A percentile compares a stretch with the other conserved stretches of the same genome.
Evolutionary conservation across 2,329 filamentous ascomycete species (phyloP).

Genomic region (Atkinsonella hypoxylon): DNA sequence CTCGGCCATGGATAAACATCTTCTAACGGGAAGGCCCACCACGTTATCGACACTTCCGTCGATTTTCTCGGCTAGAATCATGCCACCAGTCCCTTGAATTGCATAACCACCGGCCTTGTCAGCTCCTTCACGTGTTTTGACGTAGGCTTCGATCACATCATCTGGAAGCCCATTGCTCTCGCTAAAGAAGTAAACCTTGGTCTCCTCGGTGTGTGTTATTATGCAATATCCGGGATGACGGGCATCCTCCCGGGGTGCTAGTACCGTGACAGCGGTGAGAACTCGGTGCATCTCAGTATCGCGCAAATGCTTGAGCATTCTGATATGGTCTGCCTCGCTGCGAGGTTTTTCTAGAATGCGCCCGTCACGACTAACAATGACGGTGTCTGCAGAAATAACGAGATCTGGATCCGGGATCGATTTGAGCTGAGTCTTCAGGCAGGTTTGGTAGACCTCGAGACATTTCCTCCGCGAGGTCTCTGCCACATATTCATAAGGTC

Average conservation of each 20-base stretch:
- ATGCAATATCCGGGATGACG: slow-evolving; percentile 76
- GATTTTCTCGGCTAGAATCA: slow-evolving; percentile 79
- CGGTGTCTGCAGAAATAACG: slow-evolving; percentile 82
- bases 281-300: slow-evolving; percentile 71
- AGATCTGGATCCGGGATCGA: slow-evolving; percentile 59
- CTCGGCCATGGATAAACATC: slow-evolving; percentile 71
- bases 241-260: slow-evolving; percentile 72
- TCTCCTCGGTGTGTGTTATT: slow-evolving; percentile 77
- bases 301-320: slow-evolving; percentile 71
- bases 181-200: slow-evolving; percentile 73
- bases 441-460: slow-evolving; percentile 51
- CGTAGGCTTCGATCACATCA: slow-evolving; percentile 69
- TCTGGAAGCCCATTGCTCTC: slow-evolving; percentile 50
- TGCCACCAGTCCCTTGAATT: slow-evolving; percentile 76
- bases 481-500: slow-evolving; percentile 83
- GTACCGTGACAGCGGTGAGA: slow-evolving; percentile 72
- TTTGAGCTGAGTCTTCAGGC: slow-evolving; percentile 29
- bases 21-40: slow-evolving; percentile 73
- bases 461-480: slow-evolving; percentile 78
- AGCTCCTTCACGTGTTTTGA: slow-evolving; percentile 76
- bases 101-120: slow-evolving; percentile 97
- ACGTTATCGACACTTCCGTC: slow-evolving; percentile 92
- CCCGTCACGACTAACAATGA: slow-evolving; percentile 67
- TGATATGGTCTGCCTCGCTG: slow-evolving; percentile 66
- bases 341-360: slow-evolving; percentile 84